Evolutionary conservation across 306 rosid species (phyloP), one percentile per base, ranked within the genome.

Genomic region (Lablab purpureus): DNA sequence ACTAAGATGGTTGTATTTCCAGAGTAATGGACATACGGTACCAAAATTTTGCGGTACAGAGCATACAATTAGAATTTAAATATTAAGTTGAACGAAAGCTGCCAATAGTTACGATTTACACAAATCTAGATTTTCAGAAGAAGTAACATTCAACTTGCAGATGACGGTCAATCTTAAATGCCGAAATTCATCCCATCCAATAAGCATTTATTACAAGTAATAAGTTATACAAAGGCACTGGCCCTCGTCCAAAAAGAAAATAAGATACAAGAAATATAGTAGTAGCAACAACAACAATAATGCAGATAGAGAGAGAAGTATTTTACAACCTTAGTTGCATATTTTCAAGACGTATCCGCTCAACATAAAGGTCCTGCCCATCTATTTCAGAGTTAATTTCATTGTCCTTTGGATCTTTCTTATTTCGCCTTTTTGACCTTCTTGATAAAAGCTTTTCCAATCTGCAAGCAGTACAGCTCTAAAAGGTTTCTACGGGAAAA

Each of bases 271-370:
- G 28, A 74, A 36, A 50, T 69, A 63, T 15, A 60, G 41, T 17
- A 79, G 37, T 13, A 79, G 5, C 11, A 79, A 40, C 17, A 34
- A 15, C 63, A 84, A 11, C 62, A 74, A 43, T 17, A 47, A 37
- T 30, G 37, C 18, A 25, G 10, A 60, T 14, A 37, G 2, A 74
- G 14, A 49, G 60, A 72, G 17, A 59, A 30, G 66, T 22, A 51
- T 54, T 21, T 36, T 21, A 72, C 22, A 49, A 91, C 98, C 97
- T 95, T 65, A 95, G 76, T 81, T 84, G 91, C 95, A 92, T 86
- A 75, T 87, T 95, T 88, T 95, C 97, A 23, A 91, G 94, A 75
- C 94, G 93, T 84, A 89, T 82, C 64, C 98, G 91, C 83, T 92
- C 97, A 76, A 94, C 97, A 80, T 10, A 72, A 45, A 91, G 66